Conservation (phyloP, 495 filamentous ascomycete species). For the Penicillium desertorum region DNA sequence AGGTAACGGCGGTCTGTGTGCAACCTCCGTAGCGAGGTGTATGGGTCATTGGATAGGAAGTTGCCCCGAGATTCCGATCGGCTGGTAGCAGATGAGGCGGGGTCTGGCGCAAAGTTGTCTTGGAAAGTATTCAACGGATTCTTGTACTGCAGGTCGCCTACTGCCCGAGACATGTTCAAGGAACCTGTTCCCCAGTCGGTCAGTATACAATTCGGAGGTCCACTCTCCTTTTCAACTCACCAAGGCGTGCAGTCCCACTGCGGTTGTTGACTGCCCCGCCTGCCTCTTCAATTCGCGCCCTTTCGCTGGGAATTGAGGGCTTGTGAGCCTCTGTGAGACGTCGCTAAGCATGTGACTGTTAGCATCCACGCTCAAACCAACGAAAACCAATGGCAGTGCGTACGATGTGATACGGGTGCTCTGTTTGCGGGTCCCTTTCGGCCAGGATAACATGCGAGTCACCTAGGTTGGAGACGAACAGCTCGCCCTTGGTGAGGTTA, state of each 20-base stretch:
- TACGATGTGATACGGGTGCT: slow-evolving; percentile 34
- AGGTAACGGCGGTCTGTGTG: slow-evolving; percentile 31
- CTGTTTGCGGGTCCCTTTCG: slow-evolving; percentile 32
- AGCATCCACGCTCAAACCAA: not conserved
- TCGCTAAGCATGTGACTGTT: slow-evolving; percentile 23
- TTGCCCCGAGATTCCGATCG: slow-evolving; percentile 26
- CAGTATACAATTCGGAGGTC: not conserved
- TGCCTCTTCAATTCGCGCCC: slow-evolving; percentile 37
- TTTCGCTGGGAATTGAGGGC: slow-evolving; percentile 36
- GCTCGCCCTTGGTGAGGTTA: slow-evolving; percentile 37
- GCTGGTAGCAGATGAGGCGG: slow-evolving; percentile 23
- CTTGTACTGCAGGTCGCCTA: slow-evolving; percentile 48
- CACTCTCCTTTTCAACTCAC: slow-evolving; percentile 20
- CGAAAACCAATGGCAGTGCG: not conserved
- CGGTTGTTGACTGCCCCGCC: slow-evolving; percentile 33
- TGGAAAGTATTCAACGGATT: slow-evolving; percentile 36
- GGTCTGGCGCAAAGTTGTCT: slow-evolving; percentile 10
- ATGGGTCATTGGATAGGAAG: slow-evolving; percentile 39
- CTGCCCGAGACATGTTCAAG: slow-evolving; percentile 45
- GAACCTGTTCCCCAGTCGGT: slow-evolving; percentile 24
- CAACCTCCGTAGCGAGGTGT: slow-evolving; percentile 27
- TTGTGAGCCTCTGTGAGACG: slow-evolving; percentile 41
- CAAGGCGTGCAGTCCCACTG: slow-evolving; percentile 34
- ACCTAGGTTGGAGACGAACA: slow-evolving; percentile 42
- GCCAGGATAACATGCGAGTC: slow-evolving; percentile 44